Evolutionary conservation across 1,284 basidiomycete genomes (phyloP).

Genomic region (Pseudozyma sp.): DNA sequence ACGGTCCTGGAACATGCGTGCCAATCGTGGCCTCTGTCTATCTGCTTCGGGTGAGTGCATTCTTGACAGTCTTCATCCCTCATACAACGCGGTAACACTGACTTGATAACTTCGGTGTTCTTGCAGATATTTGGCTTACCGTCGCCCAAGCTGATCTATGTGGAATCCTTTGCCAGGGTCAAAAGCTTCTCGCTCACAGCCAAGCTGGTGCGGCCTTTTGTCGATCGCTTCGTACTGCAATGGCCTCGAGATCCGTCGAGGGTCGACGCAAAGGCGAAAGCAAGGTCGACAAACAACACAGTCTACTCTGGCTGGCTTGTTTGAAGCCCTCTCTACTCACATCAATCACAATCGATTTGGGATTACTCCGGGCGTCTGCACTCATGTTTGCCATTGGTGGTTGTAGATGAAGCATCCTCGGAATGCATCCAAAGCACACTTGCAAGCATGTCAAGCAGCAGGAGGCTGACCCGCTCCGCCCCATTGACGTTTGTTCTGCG

Average conservation of each 20-base stretch:
- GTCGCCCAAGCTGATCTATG: conserved; percentile 83
- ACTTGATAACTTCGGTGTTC: neutral
- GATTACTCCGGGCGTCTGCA: too few species aligned
- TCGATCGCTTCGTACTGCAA: conserved; percentile 78
- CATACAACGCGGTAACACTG: neutral
- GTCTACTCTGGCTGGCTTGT: conserved; percentile 44
- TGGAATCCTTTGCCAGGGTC: conserved; percentile 95
- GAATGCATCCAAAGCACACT: too few species aligned
- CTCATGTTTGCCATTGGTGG: neutral
- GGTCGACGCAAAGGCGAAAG: neutral
- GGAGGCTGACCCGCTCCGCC: conserved; percentile 8
- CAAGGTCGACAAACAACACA: conserved; percentile 24
- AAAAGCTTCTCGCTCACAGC: conserved; percentile 84
- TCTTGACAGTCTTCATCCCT: neutral
- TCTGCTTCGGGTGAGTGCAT: conserved; percentile 78
- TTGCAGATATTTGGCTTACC: conserved; percentile 77
- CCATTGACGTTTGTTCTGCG: conserved; percentile 40
- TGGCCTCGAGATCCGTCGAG: conserved; percentile 64
- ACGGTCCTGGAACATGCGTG: conserved; percentile 95
- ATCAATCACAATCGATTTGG: neutral
- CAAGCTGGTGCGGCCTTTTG: conserved; percentile 81
- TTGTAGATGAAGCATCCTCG: neutral
- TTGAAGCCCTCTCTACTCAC: neutral
- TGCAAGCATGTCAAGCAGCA: neutral
- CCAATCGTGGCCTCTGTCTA: conserved; percentile 80